A percentile compares a stretch with the other conserved stretches of the same genome.
These are phyloP conservation scores for apple (Malus domestica) DNA, from an alignment of 306 rosid species.

Conservation along the genomic window DNA sequence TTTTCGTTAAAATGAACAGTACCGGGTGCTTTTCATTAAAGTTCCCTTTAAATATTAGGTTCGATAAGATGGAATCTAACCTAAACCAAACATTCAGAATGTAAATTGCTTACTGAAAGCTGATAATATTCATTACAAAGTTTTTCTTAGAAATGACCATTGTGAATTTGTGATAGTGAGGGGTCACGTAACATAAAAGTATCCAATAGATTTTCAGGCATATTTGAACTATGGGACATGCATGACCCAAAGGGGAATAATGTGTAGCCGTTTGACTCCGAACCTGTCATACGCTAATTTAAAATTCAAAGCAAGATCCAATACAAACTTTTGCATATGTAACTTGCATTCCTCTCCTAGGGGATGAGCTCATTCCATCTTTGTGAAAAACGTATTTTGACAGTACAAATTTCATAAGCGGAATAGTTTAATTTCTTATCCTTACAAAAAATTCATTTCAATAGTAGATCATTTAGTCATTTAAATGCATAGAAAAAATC, in stretches of 20 bases:
- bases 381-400: too few species aligned
- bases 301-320: constrained; percentile 29
- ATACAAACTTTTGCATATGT: constrained; percentile 21
- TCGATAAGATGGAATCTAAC: neutral
- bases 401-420: too few species aligned
- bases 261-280: constrained; percentile 19
- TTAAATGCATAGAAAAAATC: too few species aligned
- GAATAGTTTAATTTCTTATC: too few species aligned
- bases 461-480: too few species aligned
- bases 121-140: neutral
- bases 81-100: neutral
- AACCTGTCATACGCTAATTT: neutral
- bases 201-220: neutral
- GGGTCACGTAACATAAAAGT: neutral
- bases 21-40: too few species aligned
- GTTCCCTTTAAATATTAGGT: neutral
- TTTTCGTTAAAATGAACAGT: too few species aligned
- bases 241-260: constrained; percentile 13
- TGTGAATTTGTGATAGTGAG: neutral
- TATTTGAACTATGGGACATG: neutral
- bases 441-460: too few species aligned
- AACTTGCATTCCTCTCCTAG: too few species aligned
- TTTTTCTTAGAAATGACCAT: neutral
- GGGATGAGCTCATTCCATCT: too few species aligned
- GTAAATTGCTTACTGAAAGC: neutral